Conservation (phyloP, 257 asterid species). For the Solanum bulbocastanum region DNA sequence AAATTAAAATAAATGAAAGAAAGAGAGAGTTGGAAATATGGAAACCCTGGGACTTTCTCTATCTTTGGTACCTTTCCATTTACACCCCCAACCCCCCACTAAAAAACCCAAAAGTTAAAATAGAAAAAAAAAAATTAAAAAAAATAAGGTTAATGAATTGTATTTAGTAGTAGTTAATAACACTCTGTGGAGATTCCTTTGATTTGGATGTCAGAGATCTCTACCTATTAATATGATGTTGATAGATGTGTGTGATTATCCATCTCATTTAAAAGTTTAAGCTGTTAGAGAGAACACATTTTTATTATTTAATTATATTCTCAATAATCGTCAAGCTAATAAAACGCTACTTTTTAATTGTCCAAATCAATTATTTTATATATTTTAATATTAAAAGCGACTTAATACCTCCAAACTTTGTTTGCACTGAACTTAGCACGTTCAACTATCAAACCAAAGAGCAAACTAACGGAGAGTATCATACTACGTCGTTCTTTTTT, state of each 20-base stretch:
- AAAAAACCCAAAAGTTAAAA: background rate
- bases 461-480: background rate
- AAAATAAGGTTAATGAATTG: background rate
- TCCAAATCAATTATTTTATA: background rate
- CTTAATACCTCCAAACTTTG: background rate
- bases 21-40: background rate
- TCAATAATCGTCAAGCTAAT: background rate
- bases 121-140: too few species aligned
- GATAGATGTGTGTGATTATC: rapidly evolving
- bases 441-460: background rate
- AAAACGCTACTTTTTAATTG: background rate
- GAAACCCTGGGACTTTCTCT: slow-evolving; percentile 18
- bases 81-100: background rate
- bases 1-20: slow-evolving; percentile 2
- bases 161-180: too few species aligned
- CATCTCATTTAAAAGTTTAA: too few species aligned
- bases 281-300: too few species aligned
- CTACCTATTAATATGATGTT: too few species aligned
- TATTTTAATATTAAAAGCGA: background rate
- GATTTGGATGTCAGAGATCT: too few species aligned
- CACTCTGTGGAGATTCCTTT: too few species aligned
- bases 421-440: background rate
- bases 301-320: too few species aligned
- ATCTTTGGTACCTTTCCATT: slow-evolving; percentile 11
- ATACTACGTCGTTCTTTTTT: rapidly evolving